Conservation (phyloP, 2,329 filamentous ascomycete species). For the Nemania serpens region DNA sequence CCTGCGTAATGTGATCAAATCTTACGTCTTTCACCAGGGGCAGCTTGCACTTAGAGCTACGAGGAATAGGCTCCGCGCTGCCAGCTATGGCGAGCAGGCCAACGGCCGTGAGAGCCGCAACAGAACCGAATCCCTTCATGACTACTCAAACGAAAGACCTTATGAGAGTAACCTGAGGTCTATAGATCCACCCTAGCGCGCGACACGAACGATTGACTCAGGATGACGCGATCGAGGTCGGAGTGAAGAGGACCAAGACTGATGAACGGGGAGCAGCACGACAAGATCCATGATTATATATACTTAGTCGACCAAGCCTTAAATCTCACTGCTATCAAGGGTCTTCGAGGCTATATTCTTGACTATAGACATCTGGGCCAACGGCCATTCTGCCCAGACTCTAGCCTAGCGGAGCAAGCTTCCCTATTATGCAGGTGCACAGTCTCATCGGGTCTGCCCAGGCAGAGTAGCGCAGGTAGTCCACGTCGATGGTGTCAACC, state of each 20-base stretch:
- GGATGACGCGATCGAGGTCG: not conserved
- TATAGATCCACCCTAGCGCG: not conserved
- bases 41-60: constrained; percentile 13
- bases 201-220: not conserved
- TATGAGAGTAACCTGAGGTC: not conserved
- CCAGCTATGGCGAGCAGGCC: constrained; percentile 31
- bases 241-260: not conserved
- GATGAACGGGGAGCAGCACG: not conserved
- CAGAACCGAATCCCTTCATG: constrained; percentile 32
- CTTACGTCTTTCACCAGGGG: constrained; percentile 37
- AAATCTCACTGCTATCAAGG: not conserved
- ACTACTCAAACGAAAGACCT: not conserved
- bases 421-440: not conserved
- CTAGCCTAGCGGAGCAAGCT: constrained; percentile 2
- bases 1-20: too few relatives aligned
- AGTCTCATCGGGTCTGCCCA: not conserved
- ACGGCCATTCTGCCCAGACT: constrained; percentile 3
- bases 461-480: not conserved
- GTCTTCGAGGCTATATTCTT: constrained; percentile 9
- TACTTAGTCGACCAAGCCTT: not conserved
- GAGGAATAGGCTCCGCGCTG: constrained; percentile 31
- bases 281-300: constrained; percentile 10
- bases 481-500: not conserved
- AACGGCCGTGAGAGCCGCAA: constrained; percentile 26
- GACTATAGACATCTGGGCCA: constrained; percentile 3